These are phyloP conservation scores for Colletotrichum eremochloae DNA, from an alignment of 2,329 filamentous ascomycete genomes.

Conservation along the genomic window DNA sequence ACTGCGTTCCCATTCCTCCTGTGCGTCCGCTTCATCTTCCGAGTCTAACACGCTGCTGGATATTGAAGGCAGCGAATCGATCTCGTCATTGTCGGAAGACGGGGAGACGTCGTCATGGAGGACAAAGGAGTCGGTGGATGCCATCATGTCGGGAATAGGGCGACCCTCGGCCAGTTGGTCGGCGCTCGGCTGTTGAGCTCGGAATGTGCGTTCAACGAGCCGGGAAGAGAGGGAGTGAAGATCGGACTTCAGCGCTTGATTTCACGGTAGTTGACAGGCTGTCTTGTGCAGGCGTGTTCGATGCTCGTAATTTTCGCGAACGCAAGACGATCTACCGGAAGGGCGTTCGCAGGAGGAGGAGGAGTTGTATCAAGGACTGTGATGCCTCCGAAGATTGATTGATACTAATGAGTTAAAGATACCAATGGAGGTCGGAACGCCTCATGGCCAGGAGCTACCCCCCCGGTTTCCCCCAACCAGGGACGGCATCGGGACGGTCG, in stretches of 20 bases:
- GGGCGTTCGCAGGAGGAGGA: conserved; percentile 3
- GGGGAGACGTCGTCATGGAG: conserved; percentile 60
- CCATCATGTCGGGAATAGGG: conserved; percentile 49
- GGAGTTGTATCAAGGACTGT: conserved; percentile 20
- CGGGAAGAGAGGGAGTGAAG: conserved; percentile 1
- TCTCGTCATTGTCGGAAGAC: conserved; percentile 67
- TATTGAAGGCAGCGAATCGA: conserved; percentile 75
- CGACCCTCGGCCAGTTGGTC: conserved; percentile 21
- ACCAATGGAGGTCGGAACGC: conserved; percentile 16
- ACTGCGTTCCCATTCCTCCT: conserved; percentile 94
- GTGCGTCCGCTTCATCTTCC: conserved; percentile 83
- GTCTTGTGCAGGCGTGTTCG: not conserved
- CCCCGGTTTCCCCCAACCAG: conserved; percentile 23
- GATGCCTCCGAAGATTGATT: conserved; percentile 35
- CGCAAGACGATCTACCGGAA: conserved; percentile 15
- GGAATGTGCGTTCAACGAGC: not conserved
- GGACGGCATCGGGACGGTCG: conserved; percentile 28
- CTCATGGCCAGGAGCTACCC: conserved; percentile 32
- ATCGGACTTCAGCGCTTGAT: conserved; percentile 6
- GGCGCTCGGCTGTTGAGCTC: conserved; percentile 34
- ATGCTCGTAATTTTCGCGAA: not conserved
- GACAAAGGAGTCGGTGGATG: conserved; percentile 63
- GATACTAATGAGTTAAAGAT: conserved; percentile 17
- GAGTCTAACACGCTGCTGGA: conserved; percentile 62
- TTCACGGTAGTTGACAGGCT: conserved; percentile 2